Evolutionary conservation across 2,329 filamentous ascomycete genomes (phyloP).

Genomic region (Escovopsis weberi): DNA sequence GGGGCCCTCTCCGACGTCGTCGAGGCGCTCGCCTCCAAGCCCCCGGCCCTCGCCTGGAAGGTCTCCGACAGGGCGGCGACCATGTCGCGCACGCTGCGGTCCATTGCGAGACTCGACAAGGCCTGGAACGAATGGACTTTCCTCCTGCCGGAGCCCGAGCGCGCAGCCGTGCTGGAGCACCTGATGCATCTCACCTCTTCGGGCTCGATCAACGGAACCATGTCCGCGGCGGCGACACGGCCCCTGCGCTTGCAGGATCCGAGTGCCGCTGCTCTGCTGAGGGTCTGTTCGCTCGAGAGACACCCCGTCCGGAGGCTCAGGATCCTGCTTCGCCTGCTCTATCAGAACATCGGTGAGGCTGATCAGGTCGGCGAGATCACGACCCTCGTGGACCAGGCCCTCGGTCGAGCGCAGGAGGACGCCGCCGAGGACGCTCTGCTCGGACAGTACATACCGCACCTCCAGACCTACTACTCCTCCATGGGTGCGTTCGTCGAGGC

Average conservation of each 20-base stretch:
- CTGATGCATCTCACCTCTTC: constrained; percentile 33
- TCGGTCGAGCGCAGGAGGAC: constrained; percentile 21
- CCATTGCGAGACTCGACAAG: constrained; percentile 43
- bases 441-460: constrained; percentile 30
- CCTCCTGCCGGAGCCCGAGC: constrained; percentile 35
- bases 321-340: constrained; percentile 33
- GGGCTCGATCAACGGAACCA: constrained; percentile 17
- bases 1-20: constrained; percentile 42
- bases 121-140: constrained; percentile 43
- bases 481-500: constrained; percentile 27
- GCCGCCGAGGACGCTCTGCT: constrained; percentile 32
- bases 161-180: constrained; percentile 45
- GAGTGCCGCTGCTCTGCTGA: constrained; percentile 31
- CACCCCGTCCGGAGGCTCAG: constrained; percentile 40
- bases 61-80: constrained; percentile 31
- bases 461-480: constrained; percentile 31
- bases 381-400: constrained; percentile 23
- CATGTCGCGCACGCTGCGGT: constrained; percentile 44
- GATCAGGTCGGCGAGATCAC: constrained; percentile 25
- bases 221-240: constrained; percentile 16
- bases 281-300: constrained; percentile 32
- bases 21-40: constrained; percentile 29
- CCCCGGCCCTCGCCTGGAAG: constrained; percentile 40
- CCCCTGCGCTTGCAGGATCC: constrained; percentile 29
- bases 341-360: constrained; percentile 31